phyloP scores from a whole-genome alignment of 2,329 filamentous ascomycete species.

The Colletotrichum tamarilloi region DNA sequence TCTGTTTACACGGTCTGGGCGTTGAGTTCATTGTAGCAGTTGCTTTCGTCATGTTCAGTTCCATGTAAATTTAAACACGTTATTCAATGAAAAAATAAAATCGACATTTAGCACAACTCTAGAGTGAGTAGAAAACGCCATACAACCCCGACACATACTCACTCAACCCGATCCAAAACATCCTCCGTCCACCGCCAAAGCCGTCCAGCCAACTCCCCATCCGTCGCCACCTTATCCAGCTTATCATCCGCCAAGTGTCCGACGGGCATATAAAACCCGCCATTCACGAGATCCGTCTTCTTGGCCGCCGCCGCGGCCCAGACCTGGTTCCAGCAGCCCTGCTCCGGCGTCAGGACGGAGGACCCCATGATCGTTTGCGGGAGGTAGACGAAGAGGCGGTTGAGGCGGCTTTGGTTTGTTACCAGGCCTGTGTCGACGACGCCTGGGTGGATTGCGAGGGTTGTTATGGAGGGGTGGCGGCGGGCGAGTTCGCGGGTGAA shows the following conservation, averaged over 20 bases:
- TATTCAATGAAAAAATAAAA: too few relatives aligned
- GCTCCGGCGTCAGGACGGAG: constrained; percentile 40
- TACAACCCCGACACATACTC: not conserved
- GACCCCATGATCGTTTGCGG: constrained; percentile 35
- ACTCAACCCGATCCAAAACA: constrained; percentile 17
- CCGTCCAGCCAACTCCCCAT: constrained; percentile 45
- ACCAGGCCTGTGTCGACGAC: constrained; percentile 43
- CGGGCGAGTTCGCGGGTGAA: constrained; percentile 44
- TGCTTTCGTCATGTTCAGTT: not conserved
- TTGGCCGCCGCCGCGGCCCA: constrained; percentile 45
- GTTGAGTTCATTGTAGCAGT: not conserved
- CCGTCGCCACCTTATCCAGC: constrained; percentile 36
- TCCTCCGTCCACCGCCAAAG: constrained; percentile 53
- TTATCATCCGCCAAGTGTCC: constrained; percentile 38
- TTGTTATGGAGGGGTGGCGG: constrained; percentile 41
- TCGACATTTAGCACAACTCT: too few relatives aligned
- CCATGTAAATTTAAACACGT: not conserved
- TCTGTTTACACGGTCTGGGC: not conserved
- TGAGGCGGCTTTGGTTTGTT: constrained; percentile 38
- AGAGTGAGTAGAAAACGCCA: too few relatives aligned
- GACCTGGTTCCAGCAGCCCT: constrained; percentile 45
- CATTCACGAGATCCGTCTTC: constrained; percentile 35
- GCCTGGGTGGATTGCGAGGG: constrained; percentile 44
- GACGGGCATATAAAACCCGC: constrained; percentile 44
- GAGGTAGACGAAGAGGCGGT: constrained; percentile 40